Evolutionary conservation across 2,329 filamentous ascomycete genomes (phyloP).

Genomic region (Phialocephala sp.): DNA sequence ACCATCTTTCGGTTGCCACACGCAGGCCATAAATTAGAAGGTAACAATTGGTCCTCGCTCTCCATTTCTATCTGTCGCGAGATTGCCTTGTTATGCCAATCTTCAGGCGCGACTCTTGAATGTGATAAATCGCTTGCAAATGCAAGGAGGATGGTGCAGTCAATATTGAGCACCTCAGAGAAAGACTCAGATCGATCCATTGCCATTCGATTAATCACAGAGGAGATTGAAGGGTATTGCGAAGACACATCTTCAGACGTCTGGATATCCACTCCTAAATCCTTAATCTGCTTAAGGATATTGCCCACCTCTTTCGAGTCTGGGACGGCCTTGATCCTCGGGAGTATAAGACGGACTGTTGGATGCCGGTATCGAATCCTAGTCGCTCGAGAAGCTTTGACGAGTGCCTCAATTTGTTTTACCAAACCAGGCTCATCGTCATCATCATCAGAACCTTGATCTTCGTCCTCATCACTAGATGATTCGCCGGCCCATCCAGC

Average conservation of each 20-base stretch:
- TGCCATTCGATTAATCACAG: constrained; percentile 43
- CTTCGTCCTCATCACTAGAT: constrained; percentile 49
- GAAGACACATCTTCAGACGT: constrained; percentile 39
- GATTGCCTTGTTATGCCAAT: constrained; percentile 43
- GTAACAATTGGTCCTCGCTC: constrained; percentile 61
- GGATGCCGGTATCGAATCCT: constrained; percentile 65
- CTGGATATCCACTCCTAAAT: constrained; percentile 48
- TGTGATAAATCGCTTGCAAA: constrained; percentile 66
- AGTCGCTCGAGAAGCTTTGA: constrained; percentile 59
- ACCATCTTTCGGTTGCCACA: constrained; percentile 59
- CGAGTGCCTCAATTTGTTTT: constrained; percentile 63
- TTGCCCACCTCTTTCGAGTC: constrained; percentile 57
- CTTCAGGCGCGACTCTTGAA: constrained; percentile 40
- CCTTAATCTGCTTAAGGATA: constrained; percentile 59
- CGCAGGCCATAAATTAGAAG: constrained; percentile 65
- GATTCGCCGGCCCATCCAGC: constrained; percentile 63
- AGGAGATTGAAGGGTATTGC: constrained; percentile 27
- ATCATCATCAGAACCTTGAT: constrained; percentile 48
- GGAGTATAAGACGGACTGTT: constrained; percentile 63
- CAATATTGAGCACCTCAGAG: constrained; percentile 56
- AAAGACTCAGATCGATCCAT: constrained; percentile 47
- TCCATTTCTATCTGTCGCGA: constrained; percentile 65
- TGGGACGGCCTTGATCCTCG: constrained; percentile 58
- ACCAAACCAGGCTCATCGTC: constrained; percentile 60
- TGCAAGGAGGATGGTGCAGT: constrained; percentile 70